Conservation (phyloP, 2,329 filamentous ascomycete species). For the Talaromyces sp. region DNA sequence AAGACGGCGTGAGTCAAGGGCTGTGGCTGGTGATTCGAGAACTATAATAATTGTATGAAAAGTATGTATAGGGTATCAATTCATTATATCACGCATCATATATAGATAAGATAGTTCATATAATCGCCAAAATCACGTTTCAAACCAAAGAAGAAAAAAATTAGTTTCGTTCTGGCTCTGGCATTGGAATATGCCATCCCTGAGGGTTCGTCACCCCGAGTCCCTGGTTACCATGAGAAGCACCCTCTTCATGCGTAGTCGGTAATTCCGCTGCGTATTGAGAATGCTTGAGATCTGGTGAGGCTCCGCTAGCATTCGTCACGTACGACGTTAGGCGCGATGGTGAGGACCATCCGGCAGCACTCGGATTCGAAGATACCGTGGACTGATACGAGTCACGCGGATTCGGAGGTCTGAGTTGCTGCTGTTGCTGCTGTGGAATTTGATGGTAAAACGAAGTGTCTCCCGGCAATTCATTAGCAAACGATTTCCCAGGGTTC, state of each 20-base stretch:
- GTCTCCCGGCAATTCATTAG: constrained; percentile 8
- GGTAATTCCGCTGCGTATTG: constrained; percentile 10
- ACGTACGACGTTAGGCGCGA: constrained; percentile 1
- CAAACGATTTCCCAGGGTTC: constrained; percentile 1
- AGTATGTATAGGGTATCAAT: neutral
- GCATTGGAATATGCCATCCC: neutral
- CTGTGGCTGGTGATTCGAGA: constrained; percentile 8
- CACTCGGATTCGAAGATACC: constrained; percentile 1
- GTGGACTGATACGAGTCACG: constrained; percentile 9
- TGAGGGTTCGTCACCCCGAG: neutral
- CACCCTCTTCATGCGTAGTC: constrained; percentile 2
- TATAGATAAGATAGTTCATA: neutral
- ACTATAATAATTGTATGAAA: neutral
- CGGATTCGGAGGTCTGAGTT: neutral
- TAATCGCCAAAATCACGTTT: neutral
- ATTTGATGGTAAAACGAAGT: constrained; percentile 2
- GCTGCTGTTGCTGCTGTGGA: neutral
- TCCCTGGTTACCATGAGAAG: neutral
- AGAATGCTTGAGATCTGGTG: neutral
- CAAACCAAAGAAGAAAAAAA: neutral
- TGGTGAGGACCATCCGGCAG: constrained; percentile 1
- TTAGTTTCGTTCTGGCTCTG: neutral
- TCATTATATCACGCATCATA: neutral
- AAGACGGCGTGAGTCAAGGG: neutral
- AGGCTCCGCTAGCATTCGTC: neutral